phyloP scores from a whole-genome alignment of 2,329 filamentous ascomycete genomes.

The Reticulascus tulasneorum region DNA sequence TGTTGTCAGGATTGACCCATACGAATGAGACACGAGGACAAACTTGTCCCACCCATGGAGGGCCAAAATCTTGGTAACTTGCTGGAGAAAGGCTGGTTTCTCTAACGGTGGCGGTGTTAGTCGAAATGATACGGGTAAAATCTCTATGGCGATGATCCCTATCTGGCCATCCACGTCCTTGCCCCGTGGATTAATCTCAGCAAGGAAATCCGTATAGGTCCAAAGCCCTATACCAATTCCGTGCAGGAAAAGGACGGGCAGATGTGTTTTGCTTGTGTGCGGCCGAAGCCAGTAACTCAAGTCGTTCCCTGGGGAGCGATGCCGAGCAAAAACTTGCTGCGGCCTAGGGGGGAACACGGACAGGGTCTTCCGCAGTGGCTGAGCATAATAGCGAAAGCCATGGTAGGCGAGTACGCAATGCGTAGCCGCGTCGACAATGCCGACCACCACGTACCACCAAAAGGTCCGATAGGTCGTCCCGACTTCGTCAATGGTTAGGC shows the following conservation, averaged over 20 bases:
- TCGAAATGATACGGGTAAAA: constrained; percentile 62
- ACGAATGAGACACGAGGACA: constrained; percentile 55
- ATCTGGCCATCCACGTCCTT: constrained; percentile 37
- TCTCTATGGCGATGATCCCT: constrained; percentile 63
- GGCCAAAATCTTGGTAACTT: constrained; percentile 55
- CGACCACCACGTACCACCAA: constrained; percentile 58
- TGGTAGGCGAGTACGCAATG: constrained; percentile 39
- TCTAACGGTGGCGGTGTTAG: constrained; percentile 50
- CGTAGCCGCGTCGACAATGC: constrained; percentile 49
- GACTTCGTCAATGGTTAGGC: constrained; percentile 62
- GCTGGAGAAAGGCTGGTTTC: constrained; percentile 48
- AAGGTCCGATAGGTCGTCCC: constrained; percentile 57
- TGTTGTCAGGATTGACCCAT: constrained; percentile 60
- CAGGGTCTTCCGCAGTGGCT: constrained; percentile 21
- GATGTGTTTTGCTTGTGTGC: constrained; percentile 50
- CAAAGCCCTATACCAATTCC: constrained; percentile 67
- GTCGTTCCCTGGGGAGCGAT: constrained; percentile 56
- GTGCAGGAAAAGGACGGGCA: constrained; percentile 65
- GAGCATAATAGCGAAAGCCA: constrained; percentile 50
- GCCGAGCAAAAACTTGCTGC: constrained; percentile 24
- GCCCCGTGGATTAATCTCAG: constrained; percentile 39
- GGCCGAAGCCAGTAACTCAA: constrained; percentile 64
- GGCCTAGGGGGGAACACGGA: constrained; percentile 4
- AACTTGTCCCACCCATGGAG: constrained; percentile 55
- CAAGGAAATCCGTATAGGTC: constrained; percentile 56